phyloP scores from a whole-genome alignment of 768 basidiomycete genomes.

The Auriscalpium microsporum region DNA sequence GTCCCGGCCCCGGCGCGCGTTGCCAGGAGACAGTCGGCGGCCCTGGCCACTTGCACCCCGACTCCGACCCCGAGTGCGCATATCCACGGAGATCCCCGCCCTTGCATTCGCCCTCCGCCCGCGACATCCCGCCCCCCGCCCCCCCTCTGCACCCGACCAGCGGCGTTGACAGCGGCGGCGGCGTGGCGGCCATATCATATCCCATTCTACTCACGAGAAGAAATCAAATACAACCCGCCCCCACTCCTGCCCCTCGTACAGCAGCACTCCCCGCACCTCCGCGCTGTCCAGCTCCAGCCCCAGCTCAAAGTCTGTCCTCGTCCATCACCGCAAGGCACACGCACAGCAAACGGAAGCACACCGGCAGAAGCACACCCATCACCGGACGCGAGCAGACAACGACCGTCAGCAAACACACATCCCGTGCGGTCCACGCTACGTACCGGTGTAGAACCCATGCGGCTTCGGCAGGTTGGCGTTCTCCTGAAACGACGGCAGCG shows the following conservation, averaged over 20 bases:
- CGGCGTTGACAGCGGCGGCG: neutral
- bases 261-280: constrained; percentile 74
- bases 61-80: no score
- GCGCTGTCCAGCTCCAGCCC: constrained; percentile 79
- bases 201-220: constrained; percentile 23
- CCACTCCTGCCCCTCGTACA: constrained; percentile 74
- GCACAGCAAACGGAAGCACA: neutral
- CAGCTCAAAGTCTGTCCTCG: constrained; percentile 63
- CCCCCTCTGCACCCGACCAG: neutral
- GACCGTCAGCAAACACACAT: neutral
- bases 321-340: neutral
- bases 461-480: constrained; percentile 49
- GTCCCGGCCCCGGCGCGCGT: neutral
- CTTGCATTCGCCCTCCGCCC: neutral
- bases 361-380: neutral
- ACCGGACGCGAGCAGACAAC: neutral
- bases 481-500: constrained; percentile 70
- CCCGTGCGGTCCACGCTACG: constrained; percentile 12
- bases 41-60: neutral
- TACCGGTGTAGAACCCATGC: constrained; percentile 75
- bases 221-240: constrained; percentile 63
- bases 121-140: neutral
- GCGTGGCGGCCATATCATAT: neutral
- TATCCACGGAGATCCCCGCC: neutral
- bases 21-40: neutral